Base-by-base conservation (phyloP, 192 early-diverging fungal species). In the Linnemannia elongata region DNA sequence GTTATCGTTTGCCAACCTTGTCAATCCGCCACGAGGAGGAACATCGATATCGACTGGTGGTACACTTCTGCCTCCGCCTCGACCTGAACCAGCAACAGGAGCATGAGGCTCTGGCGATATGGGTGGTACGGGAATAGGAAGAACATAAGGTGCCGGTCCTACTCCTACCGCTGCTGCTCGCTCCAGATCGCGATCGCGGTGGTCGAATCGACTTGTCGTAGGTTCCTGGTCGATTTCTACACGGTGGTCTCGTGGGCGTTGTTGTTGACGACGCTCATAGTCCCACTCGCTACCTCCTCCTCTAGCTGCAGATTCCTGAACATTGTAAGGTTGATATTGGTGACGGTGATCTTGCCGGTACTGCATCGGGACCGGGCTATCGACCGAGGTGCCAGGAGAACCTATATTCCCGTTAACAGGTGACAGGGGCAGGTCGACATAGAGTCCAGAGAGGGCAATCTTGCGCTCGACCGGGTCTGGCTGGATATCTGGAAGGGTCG, bases 401-500 rank as follows among this genome's bases (percentile, higher is more conserved):
- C 76, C 75, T 22, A 54, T 30, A 2, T 39, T 70, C 4, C 69
- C 63, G 27, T 45, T 33, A 6, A 4, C 30, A 27, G 72, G 35
- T 27, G 79, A 41, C 9, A 71, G 15, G 3, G 84, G 84, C 5
- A 69, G 18, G 10, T 78, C 80, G 0, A 69, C 85, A 38, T 87
- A 81, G 7, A 87, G 27, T 81, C 85, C 85, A 33, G 85, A 87
- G 24, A 87, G 85, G 10, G 76, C 60, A 42, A 71, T 42, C 60
- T 87, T 87, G 18, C 74, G 30, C 15, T 71, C 54, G 38, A 87
- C 72, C 1, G 79, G 85, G 18, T 81, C 85, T 5, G 47, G 44
- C 9, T 81, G 79, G 41, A 87, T 78, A 68, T 87, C 80, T 12
- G 85, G 85, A 12, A 87, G 54, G 3, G 85, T 87, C 1, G 85